Percentiles rank a stretch among this genome's conserved stretches.
Evolutionary conservation across 2,329 filamentous ascomycete species (phyloP).

Genomic region (Ophiostoma triangulosporum): DNA sequence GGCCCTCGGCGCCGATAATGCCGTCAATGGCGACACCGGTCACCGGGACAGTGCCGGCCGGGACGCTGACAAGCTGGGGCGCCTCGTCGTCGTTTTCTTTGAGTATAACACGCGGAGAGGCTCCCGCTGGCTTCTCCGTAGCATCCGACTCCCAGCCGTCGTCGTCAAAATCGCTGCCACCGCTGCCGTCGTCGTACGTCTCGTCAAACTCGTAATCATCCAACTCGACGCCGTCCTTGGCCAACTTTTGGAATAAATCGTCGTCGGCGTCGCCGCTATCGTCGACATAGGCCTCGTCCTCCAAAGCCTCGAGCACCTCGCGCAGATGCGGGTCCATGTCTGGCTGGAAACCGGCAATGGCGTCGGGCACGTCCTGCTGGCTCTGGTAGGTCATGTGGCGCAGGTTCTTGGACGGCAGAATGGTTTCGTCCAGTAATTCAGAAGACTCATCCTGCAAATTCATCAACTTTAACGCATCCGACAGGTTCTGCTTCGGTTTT

Average conservation of each 20-base stretch:
- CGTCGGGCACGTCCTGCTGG: constrained; percentile 85
- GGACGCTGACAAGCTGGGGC: constrained; percentile 32
- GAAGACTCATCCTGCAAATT: constrained; percentile 39
- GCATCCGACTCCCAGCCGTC: constrained; percentile 92
- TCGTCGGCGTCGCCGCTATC: constrained; percentile 72
- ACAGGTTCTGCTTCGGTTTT: constrained; percentile 62
- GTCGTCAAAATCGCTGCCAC: constrained; percentile 44
- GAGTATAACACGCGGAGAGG: not conserved
- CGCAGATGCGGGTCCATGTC: constrained; percentile 92
- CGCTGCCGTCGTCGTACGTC: constrained; percentile 36
- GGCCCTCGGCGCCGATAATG: not conserved
- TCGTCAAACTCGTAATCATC: constrained; percentile 65
- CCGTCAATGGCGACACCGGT: not conserved
- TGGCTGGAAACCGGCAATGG: constrained; percentile 84
- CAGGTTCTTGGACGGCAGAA: constrained; percentile 68
- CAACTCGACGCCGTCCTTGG: constrained; percentile 35
- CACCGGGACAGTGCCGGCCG: not conserved
- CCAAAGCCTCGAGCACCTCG: constrained; percentile 83
- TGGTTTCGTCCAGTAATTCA: constrained; percentile 56
- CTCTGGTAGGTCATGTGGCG: constrained; percentile 72
- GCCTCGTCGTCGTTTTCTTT: constrained; percentile 13
- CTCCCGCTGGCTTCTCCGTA: constrained; percentile 55
- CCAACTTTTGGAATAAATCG: constrained; percentile 55
- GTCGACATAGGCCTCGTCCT: constrained; percentile 87
- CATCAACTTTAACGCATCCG: constrained; percentile 62